Evolutionary conservation across 345 rosid species (phyloP), one percentile per base, ranked within the genome.

Genomic region (Salix dunnii): DNA sequence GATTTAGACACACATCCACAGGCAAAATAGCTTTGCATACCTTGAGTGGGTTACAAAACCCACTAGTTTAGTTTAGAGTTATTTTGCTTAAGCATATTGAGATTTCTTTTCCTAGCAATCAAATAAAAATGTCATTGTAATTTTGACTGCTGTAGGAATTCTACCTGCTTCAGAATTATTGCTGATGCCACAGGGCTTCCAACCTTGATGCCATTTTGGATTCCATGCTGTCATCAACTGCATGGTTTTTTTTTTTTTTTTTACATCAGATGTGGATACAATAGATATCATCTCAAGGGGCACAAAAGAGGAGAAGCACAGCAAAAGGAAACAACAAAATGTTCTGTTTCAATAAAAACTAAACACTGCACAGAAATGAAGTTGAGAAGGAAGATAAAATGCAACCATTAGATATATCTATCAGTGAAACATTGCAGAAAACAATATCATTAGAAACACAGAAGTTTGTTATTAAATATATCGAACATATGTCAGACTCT

Each of bases 151-250:
- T 25, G 61, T 3, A 31, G 5, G 23, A 20, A 69, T 60, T 79
- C n/a, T 63, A 93, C 97, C 97, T 93, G 84, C 74, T 79, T 85
- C 81, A 77, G 91, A 74, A 53, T 74, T 82, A 46, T 81, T 87
- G 16, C 80, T 81, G 67, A 78, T 84, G 16, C 79, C 82, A 75
- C 94, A 89, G n/a, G 96, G 91, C 82, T 84, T 89, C 99, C 97
- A 95, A 67, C 77, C 70, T 76, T 83, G 86, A 73, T 68, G 86
- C 23, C 71, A 51, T 74, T 86, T 88, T 68, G 84, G 87, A 75
- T 86, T 86, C 99, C 97, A 95, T 33, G 87, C 83, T 73, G 74
- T 43, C 83, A 79, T 82, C 89, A 95, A 73, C 97, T 95, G 90
- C 87, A 89, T 67, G 68, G 79, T 78, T 70, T 73, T 55, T 68